Conservation (phyloP, 345 rosid genomes). For the Raphanus raphanistrum region DNA sequence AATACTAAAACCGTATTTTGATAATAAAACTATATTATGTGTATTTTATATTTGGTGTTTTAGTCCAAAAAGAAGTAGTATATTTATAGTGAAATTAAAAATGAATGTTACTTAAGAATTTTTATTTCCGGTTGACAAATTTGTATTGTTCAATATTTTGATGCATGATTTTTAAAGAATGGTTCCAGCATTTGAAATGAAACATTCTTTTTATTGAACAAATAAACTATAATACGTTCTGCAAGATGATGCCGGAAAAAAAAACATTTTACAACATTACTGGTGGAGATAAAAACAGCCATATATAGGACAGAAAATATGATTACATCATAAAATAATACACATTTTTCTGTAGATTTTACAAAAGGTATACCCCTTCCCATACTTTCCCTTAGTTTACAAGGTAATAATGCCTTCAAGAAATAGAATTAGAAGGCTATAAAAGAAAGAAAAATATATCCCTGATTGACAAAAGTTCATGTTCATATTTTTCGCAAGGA, state of each 20-base stretch:
- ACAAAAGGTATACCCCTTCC: slow-evolving; percentile 10
- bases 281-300: background rate
- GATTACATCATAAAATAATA: background rate
- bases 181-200: background rate
- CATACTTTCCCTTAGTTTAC: background rate
- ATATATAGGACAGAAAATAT: background rate
- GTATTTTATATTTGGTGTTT: background rate
- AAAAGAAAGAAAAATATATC: background rate
- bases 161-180: background rate
- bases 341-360: background rate
- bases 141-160: background rate
- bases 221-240: background rate
- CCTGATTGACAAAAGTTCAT: background rate
- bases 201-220: background rate
- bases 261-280: background rate
- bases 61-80: background rate
- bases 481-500: background rate
- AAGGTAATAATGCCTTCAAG: background rate
- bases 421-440: background rate
- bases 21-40: background rate
- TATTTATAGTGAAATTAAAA: background rate
- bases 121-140: background rate
- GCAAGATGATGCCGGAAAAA: background rate
- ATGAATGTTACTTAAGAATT: background rate
- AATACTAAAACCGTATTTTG: background rate